Conservation (phyloP, 164 flowering plant genomes). For the Magnolia officinalis region DNA sequence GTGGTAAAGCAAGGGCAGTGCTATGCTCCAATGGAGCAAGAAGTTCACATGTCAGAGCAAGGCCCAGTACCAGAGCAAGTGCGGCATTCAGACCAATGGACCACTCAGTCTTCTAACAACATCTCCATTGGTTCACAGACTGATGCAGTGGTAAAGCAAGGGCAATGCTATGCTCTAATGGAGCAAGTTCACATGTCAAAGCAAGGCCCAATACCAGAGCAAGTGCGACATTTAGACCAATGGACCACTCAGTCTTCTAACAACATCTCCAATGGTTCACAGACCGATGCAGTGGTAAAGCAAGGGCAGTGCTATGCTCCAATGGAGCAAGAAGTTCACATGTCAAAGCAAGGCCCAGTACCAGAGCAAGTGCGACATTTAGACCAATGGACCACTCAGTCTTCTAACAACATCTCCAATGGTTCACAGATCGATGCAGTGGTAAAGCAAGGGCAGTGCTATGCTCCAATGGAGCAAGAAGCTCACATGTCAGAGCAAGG, state of each 20-base stretch:
- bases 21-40: not conserved
- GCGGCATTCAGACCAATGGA: not conserved
- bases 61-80: not conserved
- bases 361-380: not conserved
- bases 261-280: not conserved
- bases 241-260: not conserved
- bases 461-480: not conserved
- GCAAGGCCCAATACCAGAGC: not conserved
- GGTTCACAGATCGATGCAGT: not conserved
- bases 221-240: not conserved
- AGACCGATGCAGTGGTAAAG: not conserved
- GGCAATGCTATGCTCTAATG: not conserved
- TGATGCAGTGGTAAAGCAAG: not conserved
- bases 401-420: too few species aligned
- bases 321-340: not conserved
- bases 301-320: not conserved
- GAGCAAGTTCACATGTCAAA: not conserved
- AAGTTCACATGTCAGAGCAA: too few species aligned
- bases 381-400: not conserved
- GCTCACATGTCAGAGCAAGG: too few species aligned
- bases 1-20: not conserved
- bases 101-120: not conserved
- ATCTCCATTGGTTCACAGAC: not conserved
- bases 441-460: not conserved
- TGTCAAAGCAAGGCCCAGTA: too few species aligned